Conservation (phyloP, 345 rosid genomes). For the Adansonia digitata region DNA sequence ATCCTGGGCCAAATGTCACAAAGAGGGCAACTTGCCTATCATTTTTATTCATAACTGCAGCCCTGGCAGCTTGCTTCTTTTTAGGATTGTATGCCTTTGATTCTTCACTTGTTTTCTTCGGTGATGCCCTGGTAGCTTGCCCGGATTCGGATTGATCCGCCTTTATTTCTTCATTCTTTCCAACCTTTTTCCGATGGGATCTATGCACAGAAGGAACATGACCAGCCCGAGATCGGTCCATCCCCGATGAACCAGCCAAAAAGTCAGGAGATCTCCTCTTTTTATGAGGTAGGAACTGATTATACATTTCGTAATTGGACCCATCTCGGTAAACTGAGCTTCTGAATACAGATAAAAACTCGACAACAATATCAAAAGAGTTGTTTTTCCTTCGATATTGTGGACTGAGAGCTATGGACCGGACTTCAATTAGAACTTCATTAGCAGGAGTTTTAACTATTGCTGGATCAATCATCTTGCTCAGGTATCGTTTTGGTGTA, state of each 20-base stretch:
- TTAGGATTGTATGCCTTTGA: slow-evolving; percentile 17
- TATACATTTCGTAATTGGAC: slow-evolving; percentile 26
- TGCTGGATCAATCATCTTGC: slow-evolving; percentile 26
- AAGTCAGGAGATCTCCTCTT: slow-evolving; percentile 33
- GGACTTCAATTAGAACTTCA: slow-evolving; percentile 47
- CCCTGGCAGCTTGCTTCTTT: slow-evolving; percentile 16
- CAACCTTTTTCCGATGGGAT: slow-evolving; percentile 17
- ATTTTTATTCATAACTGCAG: slow-evolving; percentile 16
- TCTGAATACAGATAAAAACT: slow-evolving; percentile 57
- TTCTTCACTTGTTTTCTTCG: slow-evolving; percentile 15
- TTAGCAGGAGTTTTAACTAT: slow-evolving; percentile 40
- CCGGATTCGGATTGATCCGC: slow-evolving; percentile 4
- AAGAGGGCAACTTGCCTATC: slow-evolving; percentile 31
- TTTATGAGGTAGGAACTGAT: slow-evolving; percentile 24
- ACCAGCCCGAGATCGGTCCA: slow-evolving; percentile 25
- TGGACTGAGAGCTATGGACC: slow-evolving; percentile 47
- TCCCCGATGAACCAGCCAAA: slow-evolving; percentile 14
- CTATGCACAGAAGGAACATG: slow-evolving; percentile 17
- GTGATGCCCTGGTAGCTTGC: slow-evolving; percentile 14
- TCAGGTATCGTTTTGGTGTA: slow-evolving; percentile 24
- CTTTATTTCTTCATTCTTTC: slow-evolving; percentile 24
- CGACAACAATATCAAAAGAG: slow-evolving; percentile 38
- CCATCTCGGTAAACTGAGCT: slow-evolving; percentile 46
- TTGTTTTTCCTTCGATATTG: slow-evolving; percentile 28
- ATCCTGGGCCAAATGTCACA: slow-evolving; percentile 59